Evolutionary conservation across 768 basidiomycete genomes (phyloP).

Genomic region (Termitomyces sp.): DNA sequence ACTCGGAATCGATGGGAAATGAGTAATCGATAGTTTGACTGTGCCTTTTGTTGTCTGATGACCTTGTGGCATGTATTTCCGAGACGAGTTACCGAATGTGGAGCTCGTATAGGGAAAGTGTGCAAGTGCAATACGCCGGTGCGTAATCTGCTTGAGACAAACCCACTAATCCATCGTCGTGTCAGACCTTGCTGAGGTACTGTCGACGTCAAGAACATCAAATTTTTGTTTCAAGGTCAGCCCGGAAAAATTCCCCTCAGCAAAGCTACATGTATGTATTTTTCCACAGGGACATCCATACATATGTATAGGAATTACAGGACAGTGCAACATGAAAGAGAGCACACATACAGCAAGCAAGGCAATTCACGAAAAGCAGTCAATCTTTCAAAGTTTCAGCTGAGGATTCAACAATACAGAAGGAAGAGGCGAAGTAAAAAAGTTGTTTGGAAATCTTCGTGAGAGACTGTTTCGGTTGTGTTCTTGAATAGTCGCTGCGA

Average conservation of each 20-base stretch:
- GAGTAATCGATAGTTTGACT: slow-evolving; percentile 11
- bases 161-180: slow-evolving; percentile 6
- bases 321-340: not conserved
- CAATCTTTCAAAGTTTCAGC: slow-evolving; percentile 9
- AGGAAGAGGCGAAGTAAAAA: slow-evolving; percentile 29
- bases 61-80: slow-evolving; percentile 8
- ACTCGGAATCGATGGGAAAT: slow-evolving; percentile 2
- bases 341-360: not conserved
- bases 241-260: not conserved
- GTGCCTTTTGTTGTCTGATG: slow-evolving; percentile 7
- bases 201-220: slow-evolving; percentile 13
- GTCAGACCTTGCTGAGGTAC: slow-evolving; percentile 7
- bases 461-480: slow-evolving; percentile 44
- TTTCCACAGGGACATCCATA: no score
- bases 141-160: not conserved
- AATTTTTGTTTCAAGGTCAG: slow-evolving; percentile 9
- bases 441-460: slow-evolving; percentile 42
- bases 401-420: slow-evolving; percentile 14
- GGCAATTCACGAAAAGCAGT: not conserved
- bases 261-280: no score
- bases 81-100: slow-evolving; percentile 4
- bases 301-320: not conserved
- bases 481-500: slow-evolving; percentile 36
- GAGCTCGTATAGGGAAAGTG: not conserved
- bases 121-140: not conserved